These are phyloP conservation scores for Teratosphaeriaceae sp. DNA, from an alignment of 2,329 filamentous ascomycete genomes.

Conservation along the genomic window DNA sequence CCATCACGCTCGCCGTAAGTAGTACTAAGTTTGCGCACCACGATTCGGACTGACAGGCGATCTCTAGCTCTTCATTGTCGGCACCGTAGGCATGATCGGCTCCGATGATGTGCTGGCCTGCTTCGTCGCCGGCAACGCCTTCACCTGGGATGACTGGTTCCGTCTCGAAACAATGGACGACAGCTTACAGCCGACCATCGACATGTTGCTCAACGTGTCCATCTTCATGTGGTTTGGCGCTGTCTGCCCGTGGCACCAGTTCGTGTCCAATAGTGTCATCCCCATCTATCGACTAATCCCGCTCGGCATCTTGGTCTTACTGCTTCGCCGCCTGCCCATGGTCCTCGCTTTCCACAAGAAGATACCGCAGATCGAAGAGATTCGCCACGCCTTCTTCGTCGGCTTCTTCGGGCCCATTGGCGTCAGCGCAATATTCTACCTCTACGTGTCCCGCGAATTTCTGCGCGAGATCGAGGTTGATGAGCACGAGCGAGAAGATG, in stretches of 20 bases:
- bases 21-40: neutral
- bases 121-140: conserved; percentile 85
- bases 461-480: conserved; percentile 53
- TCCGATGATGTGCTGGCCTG: conserved; percentile 87
- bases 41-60: conserved; percentile 5
- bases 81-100: conserved; percentile 79
- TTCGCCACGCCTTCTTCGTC: conserved; percentile 72
- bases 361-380: conserved; percentile 71
- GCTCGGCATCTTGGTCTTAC: conserved; percentile 67
- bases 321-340: conserved; percentile 71
- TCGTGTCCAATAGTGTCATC: conserved; percentile 61
- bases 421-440: conserved; percentile 77
- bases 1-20: conserved; percentile 68
- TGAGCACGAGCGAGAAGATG: conserved; percentile 58
- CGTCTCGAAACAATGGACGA: conserved; percentile 82
- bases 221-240: conserved; percentile 91
- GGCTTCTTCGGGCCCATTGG: conserved; percentile 93
- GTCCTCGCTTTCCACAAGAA: conserved; percentile 63
- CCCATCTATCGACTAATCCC: conserved; percentile 66
- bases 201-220: conserved; percentile 85
- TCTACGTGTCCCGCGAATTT: conserved; percentile 75
- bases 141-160: conserved; percentile 95
- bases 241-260: conserved; percentile 71
- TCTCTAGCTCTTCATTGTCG: conserved; percentile 68
- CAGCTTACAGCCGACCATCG: conserved; percentile 86